phyloP scores from a whole-genome alignment of 805 yeast species.

The Nakazawaea ambrosiae region DNA sequence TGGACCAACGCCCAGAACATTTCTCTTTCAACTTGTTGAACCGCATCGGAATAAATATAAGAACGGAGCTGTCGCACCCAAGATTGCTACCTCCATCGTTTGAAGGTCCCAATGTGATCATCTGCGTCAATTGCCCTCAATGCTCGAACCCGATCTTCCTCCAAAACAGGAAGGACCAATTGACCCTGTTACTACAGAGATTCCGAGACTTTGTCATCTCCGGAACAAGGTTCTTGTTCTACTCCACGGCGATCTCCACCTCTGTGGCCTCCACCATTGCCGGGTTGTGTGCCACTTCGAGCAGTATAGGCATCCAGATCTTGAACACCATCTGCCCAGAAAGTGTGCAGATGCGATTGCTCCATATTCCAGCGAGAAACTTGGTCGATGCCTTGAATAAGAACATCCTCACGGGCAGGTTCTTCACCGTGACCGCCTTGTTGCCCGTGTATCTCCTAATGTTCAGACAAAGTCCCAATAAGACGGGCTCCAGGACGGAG shows the following conservation, averaged over 20 bases:
- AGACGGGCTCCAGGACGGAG: slow-evolving; percentile 12
- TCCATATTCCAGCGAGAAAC: slow-evolving; percentile 17
- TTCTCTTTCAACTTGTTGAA: slow-evolving; percentile 3
- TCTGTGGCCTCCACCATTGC: slow-evolving; percentile 18
- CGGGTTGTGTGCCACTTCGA: slow-evolving; percentile 15
- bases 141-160: slow-evolving; percentile 25
- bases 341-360: slow-evolving; percentile 23
- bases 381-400: slow-evolving; percentile 16
- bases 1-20: too few relatives aligned
- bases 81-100: not conserved
- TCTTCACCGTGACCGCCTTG: slow-evolving; percentile 18
- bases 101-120: not conserved
- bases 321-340: slow-evolving; percentile 23
- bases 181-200: slow-evolving; percentile 15
- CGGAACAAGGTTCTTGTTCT: slow-evolving; percentile 15
- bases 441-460: slow-evolving; percentile 24
- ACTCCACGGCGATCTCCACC: slow-evolving; percentile 15
- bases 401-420: slow-evolving; percentile 17
- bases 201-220: slow-evolving; percentile 12
- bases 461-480: slow-evolving; percentile 15
- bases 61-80: not conserved
- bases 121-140: slow-evolving; percentile 28
- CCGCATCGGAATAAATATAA: slow-evolving; percentile 8
- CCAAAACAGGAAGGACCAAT: slow-evolving; percentile 14
- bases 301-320: slow-evolving; percentile 23